Conservation (phyloP, 1,284 basidiomycete species). For the Ganoderma lingzhi region DNA sequence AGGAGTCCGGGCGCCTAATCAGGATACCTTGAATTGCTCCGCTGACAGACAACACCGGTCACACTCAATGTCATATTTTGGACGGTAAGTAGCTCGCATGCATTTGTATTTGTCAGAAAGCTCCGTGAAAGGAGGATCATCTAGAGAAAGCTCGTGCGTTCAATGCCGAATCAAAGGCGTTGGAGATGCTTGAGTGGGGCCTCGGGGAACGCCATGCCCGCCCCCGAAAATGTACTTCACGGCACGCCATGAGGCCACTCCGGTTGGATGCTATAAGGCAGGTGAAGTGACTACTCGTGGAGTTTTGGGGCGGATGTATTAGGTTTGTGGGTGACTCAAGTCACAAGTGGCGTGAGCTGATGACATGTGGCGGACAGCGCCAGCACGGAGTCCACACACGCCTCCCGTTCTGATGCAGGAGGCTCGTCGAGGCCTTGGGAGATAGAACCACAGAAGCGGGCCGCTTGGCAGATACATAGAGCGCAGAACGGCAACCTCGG, state of each 20-base stretch:
- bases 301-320: constrained; percentile 2
- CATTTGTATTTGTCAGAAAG: neutral
- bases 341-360: constrained; percentile 1
- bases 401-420: constrained; percentile 11
- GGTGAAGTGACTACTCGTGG: neutral
- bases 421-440: neutral
- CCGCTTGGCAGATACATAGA: constrained; percentile 17
- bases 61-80: neutral
- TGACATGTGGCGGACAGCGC: neutral
- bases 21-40: neutral
- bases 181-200: neutral
- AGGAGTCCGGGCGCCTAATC: neutral
- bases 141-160: neutral
- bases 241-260: neutral
- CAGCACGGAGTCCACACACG: constrained; percentile 4
- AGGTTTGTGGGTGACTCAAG: constrained; percentile 4
- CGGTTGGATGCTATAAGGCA: neutral
- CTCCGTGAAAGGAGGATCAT: neutral
- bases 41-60: neutral
- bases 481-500: neutral
- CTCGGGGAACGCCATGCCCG: neutral
- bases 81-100: neutral
- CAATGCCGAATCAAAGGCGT: neutral
- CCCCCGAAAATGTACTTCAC: neutral
- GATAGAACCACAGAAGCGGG: neutral